These are phyloP conservation scores for Fusarium nygamai DNA, from an alignment of 2,329 filamentous ascomycete species.

Conservation along the genomic window DNA sequence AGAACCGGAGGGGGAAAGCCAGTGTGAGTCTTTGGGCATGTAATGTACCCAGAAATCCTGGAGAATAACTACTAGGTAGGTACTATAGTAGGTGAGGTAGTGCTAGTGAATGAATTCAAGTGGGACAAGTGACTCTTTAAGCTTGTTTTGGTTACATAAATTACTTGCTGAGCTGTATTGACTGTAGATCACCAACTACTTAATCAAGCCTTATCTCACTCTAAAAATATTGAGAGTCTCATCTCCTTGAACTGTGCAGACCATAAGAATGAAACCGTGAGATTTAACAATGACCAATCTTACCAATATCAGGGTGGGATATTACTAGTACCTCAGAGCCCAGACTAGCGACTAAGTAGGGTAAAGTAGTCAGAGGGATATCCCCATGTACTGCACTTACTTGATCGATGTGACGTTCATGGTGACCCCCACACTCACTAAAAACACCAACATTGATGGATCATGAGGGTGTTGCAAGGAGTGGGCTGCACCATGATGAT, in stretches of 20 bases:
- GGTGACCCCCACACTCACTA: constrained; percentile 21
- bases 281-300: not conserved
- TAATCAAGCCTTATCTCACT: not conserved
- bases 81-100: not conserved
- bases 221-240: not conserved
- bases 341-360: not conserved
- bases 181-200: not conserved
- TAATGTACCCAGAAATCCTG: not conserved
- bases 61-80: not conserved
- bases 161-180: not conserved
- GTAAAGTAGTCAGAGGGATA: not conserved
- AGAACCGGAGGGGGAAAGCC: constrained; percentile 27
- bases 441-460: constrained; percentile 16
- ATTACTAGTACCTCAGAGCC: not conserved
- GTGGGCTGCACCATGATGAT: constrained; percentile 15
- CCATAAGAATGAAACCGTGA: not conserved
- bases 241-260: not conserved
- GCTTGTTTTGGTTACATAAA: not conserved
- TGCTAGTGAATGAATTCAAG: not conserved
- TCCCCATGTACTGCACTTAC: constrained; percentile 9
- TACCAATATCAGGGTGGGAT: not conserved
- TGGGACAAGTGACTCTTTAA: constrained; percentile 17
- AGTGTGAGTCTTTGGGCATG: constrained; percentile 10
- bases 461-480: not conserved
- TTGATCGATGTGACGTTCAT: not conserved